A percentile compares a stretch with the other conserved stretches of the same genome.
Conservation (phyloP, 2,329 filamentous ascomycete genomes). For the Microcyclospora pomicola region DNA sequence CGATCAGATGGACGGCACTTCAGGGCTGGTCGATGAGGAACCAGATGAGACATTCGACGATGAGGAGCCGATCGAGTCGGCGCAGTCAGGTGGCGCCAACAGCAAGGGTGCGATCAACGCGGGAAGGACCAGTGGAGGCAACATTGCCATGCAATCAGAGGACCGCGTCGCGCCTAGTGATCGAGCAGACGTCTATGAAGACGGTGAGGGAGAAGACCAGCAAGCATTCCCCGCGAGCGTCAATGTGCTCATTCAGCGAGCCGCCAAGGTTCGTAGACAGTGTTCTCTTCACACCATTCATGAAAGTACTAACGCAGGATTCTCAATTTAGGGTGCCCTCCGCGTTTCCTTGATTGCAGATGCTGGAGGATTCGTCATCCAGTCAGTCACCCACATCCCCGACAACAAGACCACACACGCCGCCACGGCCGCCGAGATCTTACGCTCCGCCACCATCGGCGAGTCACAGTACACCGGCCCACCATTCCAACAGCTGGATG, state of each 20-base stretch:
- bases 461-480: slow-evolving; percentile 82
- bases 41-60: slow-evolving; percentile 29
- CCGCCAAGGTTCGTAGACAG: slow-evolving; percentile 38
- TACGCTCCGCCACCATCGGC: slow-evolving; percentile 34
- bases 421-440: slow-evolving; percentile 50
- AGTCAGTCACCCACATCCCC: slow-evolving; percentile 80
- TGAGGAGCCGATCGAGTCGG: slow-evolving; percentile 26
- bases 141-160: slow-evolving; percentile 42
- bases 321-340: slow-evolving; percentile 48
- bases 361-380: slow-evolving; percentile 73
- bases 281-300: background rate
- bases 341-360: slow-evolving; percentile 76
- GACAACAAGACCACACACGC: slow-evolving; percentile 59
- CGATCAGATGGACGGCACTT: slow-evolving; percentile 40
- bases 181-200: slow-evolving; percentile 42
- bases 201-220: slow-evolving; percentile 36
- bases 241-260: slow-evolving; percentile 79
- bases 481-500: slow-evolving; percentile 84
- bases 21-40: slow-evolving; percentile 37
- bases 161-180: slow-evolving; percentile 44
- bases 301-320: background rate
- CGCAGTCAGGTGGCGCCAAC: slow-evolving; percentile 43
- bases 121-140: slow-evolving; percentile 35
- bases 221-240: slow-evolving; percentile 65
- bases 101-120: slow-evolving; percentile 44